Base-by-base conservation (phyloP, 2,329 filamentous ascomycete species). In the Paecilomyces dactylethromorphus region DNA sequence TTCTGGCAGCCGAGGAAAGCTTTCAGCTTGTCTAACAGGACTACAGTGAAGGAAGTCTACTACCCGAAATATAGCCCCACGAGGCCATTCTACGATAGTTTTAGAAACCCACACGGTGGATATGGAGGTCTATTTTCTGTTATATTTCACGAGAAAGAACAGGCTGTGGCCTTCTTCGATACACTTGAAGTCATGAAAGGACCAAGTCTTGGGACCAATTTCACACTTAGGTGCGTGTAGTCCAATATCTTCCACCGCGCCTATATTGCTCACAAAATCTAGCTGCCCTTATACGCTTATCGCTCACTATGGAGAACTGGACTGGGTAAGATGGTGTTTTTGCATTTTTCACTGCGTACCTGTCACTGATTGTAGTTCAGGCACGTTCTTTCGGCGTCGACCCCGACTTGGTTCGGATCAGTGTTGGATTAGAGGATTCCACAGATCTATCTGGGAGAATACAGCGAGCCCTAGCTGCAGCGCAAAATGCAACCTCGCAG, bases 151-250 rank as follows among this genome's bases (percentile, higher is more conserved):
- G 81, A 81, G 1, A 84, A 82, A 58, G 79, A 81, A 31, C 87
- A 92, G 62, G 90, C 93, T 0, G 79, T 91, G 57, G 83, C 85
- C 0, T 97, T 97, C 73, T 97, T 89, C 74, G 92, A 99, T 74
- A 82, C 84, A 12, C 78, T 99, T 15, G 86, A 95, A 62, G 94
- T 92, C 1, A 87, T 91, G 45, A 99, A 99, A 74, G 94, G 94
- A 0, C 94, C 94, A 0, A 97, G 92, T 74, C 79, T 99, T 55
- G 94, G 94, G 1, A 97, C 94, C 0, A 99, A 99, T 74, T 99
- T 99, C 72, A 97, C 94, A 0, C 79, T 99, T 39, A 88, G 78
- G 80, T 81, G 59, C 64, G 29, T 55, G 31, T 15, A 18, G 22
- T 57, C n/a, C 35, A 29, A 29, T 35, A 35, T 29, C 18, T 13